Conservation (phyloP, 2,329 filamentous ascomycete genomes). For the Beauveria varroae region DNA sequence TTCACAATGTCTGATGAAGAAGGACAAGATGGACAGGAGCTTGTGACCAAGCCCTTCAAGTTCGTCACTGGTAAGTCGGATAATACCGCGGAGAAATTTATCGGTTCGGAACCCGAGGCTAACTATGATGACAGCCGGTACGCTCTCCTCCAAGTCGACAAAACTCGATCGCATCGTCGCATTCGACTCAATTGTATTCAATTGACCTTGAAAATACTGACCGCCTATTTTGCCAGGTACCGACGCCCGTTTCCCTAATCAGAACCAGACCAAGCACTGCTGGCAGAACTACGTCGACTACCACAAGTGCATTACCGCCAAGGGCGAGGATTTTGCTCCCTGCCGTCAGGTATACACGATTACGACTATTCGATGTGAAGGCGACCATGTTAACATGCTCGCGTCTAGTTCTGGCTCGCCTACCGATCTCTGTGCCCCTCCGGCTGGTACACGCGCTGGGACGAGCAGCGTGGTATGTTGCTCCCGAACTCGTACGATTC, state of each 20-base stretch:
- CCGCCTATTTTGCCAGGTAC: conserved; percentile 58
- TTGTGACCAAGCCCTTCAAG: conserved; percentile 98
- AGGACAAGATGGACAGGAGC: conserved; percentile 61
- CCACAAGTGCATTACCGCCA: conserved; percentile 98
- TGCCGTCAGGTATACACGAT: conserved; percentile 73
- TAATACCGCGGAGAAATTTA: conserved; percentile 25
- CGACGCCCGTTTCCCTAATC: conserved; percentile 97
- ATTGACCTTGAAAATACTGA: conserved; percentile 12
- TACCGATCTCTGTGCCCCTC: conserved; percentile 97
- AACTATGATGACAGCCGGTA: conserved; percentile 38
- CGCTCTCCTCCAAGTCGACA: conserved; percentile 19
- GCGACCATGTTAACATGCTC: neutral
- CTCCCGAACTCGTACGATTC: neutral
- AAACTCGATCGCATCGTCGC: conserved; percentile 14
- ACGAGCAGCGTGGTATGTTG: conserved; percentile 84
- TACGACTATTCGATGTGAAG: neutral
- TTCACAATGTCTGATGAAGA: conserved; percentile 84
- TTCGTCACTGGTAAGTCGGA: conserved; percentile 87
- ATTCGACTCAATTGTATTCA: conserved; percentile 22
- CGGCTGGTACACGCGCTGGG: conserved; percentile 90
- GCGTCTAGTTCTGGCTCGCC: conserved; percentile 80
- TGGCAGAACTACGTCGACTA: conserved; percentile 99
- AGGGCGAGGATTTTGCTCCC: conserved; percentile 96
- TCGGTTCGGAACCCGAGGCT: conserved; percentile 32
- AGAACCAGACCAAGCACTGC: conserved; percentile 99